Evolutionary conservation across 768 basidiomycete genomes (phyloP).

Genomic region (Suillus clintonianus): DNA sequence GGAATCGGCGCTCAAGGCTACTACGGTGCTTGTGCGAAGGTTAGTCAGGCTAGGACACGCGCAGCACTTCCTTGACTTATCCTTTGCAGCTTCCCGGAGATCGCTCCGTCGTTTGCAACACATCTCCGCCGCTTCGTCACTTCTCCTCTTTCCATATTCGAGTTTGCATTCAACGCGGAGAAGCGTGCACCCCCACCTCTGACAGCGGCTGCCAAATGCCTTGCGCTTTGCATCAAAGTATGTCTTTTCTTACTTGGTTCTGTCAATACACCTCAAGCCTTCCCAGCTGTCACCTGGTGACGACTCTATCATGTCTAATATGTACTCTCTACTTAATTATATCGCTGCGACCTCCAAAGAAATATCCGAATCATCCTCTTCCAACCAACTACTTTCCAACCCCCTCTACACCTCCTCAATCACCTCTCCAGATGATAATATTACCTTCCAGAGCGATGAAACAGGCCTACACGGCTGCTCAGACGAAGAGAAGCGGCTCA

Average conservation of each 20-base stretch:
- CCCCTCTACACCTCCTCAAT: slow-evolving; percentile 38
- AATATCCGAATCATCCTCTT: slow-evolving; percentile 52
- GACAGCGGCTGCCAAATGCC: slow-evolving; percentile 84
- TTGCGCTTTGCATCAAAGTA: slow-evolving; percentile 88
- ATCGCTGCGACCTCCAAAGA: slow-evolving; percentile 85
- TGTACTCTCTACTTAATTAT: slow-evolving; percentile 95
- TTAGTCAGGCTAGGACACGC: slow-evolving; percentile 29
- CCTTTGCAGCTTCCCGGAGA: slow-evolving; percentile 69
- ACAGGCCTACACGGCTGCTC: slow-evolving; percentile 65
- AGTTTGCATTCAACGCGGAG: slow-evolving; percentile 77
- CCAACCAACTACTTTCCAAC: slow-evolving; percentile 43
- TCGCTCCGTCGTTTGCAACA: slow-evolving; percentile 69
- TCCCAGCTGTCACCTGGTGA: slow-evolving; percentile 79
- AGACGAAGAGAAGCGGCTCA: slow-evolving; percentile 82
- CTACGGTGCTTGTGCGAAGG: slow-evolving; percentile 84
- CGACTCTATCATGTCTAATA: slow-evolving; percentile 89
- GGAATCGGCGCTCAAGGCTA: slow-evolving; percentile 86
- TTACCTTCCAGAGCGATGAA: slow-evolving; percentile 60
- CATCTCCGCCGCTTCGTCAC: slow-evolving; percentile 89
- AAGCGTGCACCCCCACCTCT: slow-evolving; percentile 77
- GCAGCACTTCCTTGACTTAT: background rate
- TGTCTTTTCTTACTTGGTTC: slow-evolving; percentile 11
- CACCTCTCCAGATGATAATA: slow-evolving; percentile 43
- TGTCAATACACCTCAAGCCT: slow-evolving; percentile 8
- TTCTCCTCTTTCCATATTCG: slow-evolving; percentile 84